A percentile compares a stretch with the other conserved stretches of the same genome.
Conservation (phyloP, 2,329 filamentous ascomycete species). For the Onygenales sp. region DNA sequence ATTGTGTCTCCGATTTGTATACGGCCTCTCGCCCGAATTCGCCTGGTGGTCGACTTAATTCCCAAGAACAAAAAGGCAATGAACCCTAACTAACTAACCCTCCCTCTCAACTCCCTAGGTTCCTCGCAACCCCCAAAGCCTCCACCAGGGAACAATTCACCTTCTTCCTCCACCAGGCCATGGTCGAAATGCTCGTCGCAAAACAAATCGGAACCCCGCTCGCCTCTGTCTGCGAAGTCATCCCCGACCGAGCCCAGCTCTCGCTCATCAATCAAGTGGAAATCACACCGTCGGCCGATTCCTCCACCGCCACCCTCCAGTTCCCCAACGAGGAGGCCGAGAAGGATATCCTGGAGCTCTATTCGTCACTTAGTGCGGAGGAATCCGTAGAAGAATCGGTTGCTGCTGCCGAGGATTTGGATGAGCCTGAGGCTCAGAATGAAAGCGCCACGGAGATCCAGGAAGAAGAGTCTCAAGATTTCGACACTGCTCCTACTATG, state of each 20-base stretch:
- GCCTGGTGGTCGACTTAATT: not conserved
- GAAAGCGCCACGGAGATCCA: constrained; percentile 4
- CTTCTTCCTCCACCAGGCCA: constrained; percentile 43
- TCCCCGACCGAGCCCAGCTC: constrained; percentile 21
- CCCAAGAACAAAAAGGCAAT: not conserved
- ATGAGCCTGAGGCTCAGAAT: not conserved
- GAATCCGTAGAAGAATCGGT: not conserved
- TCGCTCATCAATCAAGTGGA: constrained; percentile 23
- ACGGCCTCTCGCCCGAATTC: not conserved
- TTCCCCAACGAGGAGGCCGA: constrained; percentile 24
- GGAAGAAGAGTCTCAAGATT: constrained; percentile 4
- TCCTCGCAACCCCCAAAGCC: constrained; percentile 28
- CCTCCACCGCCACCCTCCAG: constrained; percentile 14
- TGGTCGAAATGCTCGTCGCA: constrained; percentile 47
- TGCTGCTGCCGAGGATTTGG: not conserved
- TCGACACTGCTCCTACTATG: constrained; percentile 1
- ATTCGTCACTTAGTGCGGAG: constrained; percentile 15
- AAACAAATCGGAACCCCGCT: constrained; percentile 32
- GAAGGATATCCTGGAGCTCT: constrained; percentile 25
- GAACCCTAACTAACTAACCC: not conserved
- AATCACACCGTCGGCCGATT: constrained; percentile 16
- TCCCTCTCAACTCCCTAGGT: constrained; percentile 12
- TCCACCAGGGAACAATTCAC: constrained; percentile 26
- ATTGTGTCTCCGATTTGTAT: not conserved
- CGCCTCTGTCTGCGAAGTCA: constrained; percentile 24